These are phyloP conservation scores for Neophaeococcomyces mojaviensis DNA, from an alignment of 2,329 filamentous ascomycete species.

Conservation along the genomic window DNA sequence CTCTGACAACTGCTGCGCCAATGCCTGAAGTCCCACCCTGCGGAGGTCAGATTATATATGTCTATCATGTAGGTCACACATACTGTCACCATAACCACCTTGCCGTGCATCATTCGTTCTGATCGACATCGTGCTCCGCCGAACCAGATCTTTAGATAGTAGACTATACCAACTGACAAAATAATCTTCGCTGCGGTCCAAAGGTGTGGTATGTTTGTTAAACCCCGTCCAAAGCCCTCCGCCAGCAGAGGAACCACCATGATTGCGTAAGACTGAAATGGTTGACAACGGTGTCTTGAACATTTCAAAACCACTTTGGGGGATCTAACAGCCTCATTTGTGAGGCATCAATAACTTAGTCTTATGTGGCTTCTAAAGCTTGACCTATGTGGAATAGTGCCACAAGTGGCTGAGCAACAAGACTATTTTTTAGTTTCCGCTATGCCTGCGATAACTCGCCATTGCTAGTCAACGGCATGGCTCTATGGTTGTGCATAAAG, in stretches of 20 bases:
- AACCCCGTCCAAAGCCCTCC: conserved; percentile 47
- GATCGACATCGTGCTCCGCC: conserved; percentile 65
- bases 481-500: too few relatives aligned
- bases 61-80: conserved; percentile 14
- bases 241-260: conserved; percentile 58
- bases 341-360: too few relatives aligned
- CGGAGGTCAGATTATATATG: conserved; percentile 2
- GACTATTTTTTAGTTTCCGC: too few relatives aligned
- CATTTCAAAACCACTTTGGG: too few relatives aligned
- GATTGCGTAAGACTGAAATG: conserved; percentile 13
- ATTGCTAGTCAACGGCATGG: too few relatives aligned
- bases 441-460: too few relatives aligned
- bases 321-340: too few relatives aligned
- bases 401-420: too few relatives aligned
- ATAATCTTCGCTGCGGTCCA: conserved; percentile 46
- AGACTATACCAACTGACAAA: conserved; percentile 46
- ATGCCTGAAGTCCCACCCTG: conserved; percentile 87
- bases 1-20: conserved; percentile 66
- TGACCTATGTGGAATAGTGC: too few relatives aligned
- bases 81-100: conserved; percentile 87
- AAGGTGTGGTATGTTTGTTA: conserved; percentile 47
- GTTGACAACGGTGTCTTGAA: too few relatives aligned
- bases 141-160: conserved; percentile 65
- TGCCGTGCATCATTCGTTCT: conserved; percentile 83
- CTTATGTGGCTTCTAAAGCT: too few relatives aligned